A percentile compares a stretch with the other conserved stretches of the same genome.
Evolutionary conservation across 805 yeast species (phyloP).

Genomic region (Sugiyamaella marilandica): DNA sequence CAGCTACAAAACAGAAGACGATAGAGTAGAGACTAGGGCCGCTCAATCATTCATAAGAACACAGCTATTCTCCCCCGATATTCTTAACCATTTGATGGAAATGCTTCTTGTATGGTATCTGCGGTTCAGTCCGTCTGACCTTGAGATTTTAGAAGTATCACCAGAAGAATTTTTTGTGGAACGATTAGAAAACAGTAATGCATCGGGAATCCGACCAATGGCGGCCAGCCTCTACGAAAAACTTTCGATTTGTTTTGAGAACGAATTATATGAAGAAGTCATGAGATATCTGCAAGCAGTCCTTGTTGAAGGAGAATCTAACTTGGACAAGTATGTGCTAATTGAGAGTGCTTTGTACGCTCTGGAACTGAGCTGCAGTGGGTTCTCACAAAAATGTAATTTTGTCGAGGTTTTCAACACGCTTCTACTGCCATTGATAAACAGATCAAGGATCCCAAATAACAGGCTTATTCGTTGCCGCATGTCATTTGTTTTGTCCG

Average conservation of each 20-base stretch:
- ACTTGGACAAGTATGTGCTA: conserved; percentile 49
- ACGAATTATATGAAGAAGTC: conserved; percentile 19
- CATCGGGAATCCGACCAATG: conserved; percentile 35
- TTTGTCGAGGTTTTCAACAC: conserved; percentile 59
- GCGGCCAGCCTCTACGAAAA: conserved; percentile 1
- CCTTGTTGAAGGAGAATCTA: conserved; percentile 28
- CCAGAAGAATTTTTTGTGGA: conserved; percentile 94
- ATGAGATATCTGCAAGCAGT: conserved; percentile 47
- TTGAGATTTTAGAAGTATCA: conserved; percentile 76
- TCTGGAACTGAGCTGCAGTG: conserved; percentile 71
- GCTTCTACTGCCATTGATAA: conserved; percentile 64
- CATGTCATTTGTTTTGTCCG: conserved; percentile 66
- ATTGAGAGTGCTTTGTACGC: conserved; percentile 78
- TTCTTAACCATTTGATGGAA: conserved; percentile 57
- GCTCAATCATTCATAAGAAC: conserved; percentile 51
- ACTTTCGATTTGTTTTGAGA: neutral
- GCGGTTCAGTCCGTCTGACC: conserved; percentile 64
- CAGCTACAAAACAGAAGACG: conserved; percentile 55
- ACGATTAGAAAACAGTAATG: conserved; percentile 64
- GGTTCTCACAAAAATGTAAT: conserved; percentile 60
- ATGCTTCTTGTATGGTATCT: conserved; percentile 70
- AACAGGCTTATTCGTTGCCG: conserved; percentile 67
- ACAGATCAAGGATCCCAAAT: conserved; percentile 26
- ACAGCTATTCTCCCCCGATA: conserved; percentile 54
- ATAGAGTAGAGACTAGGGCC: conserved; percentile 55